A percentile compares a stretch with the other conserved stretches of the same genome.
phyloP scores from a whole-genome alignment of 768 basidiomycete genomes.

The Fibroporia radiculosa region DNA sequence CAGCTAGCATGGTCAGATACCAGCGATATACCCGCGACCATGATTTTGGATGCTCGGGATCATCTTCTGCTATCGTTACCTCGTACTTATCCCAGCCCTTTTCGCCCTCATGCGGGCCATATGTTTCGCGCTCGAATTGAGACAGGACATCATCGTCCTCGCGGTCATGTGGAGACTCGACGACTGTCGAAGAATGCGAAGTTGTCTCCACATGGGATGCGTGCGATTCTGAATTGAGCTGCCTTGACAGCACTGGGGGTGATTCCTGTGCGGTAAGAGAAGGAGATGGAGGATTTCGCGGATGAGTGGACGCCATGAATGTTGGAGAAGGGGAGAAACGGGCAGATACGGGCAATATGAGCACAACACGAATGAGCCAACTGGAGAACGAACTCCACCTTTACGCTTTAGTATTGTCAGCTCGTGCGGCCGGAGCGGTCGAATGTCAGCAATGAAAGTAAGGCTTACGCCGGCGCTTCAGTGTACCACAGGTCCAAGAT shows the following conservation, averaged over 20 bases:
- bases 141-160: conserved; percentile 13
- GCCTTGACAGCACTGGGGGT: not conserved
- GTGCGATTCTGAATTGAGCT: not conserved
- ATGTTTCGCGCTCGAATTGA: conserved; percentile 17
- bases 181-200: conserved; percentile 12
- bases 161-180: conserved; percentile 4
- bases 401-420: not conserved
- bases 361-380: too few species aligned
- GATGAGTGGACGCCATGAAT: conserved; percentile 1
- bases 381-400: too few species aligned
- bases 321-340: not conserved
- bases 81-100: conserved; percentile 20
- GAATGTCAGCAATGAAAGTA: not conserved
- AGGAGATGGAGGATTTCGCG: not conserved
- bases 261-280: not conserved
- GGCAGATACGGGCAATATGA: not conserved
- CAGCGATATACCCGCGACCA: conserved; percentile 12
- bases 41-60: conserved; percentile 18
- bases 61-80: conserved; percentile 15
- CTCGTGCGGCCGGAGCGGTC: not conserved
- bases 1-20: conserved; percentile 10
- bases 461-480: too few species aligned
- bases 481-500: too few species aligned
- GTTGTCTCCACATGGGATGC: conserved; percentile 2
- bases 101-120: conserved; percentile 18